These are phyloP conservation scores for Hypoxylon intermedium DNA, from an alignment of 495 filamentous ascomycete genomes.

Conservation along the genomic window DNA sequence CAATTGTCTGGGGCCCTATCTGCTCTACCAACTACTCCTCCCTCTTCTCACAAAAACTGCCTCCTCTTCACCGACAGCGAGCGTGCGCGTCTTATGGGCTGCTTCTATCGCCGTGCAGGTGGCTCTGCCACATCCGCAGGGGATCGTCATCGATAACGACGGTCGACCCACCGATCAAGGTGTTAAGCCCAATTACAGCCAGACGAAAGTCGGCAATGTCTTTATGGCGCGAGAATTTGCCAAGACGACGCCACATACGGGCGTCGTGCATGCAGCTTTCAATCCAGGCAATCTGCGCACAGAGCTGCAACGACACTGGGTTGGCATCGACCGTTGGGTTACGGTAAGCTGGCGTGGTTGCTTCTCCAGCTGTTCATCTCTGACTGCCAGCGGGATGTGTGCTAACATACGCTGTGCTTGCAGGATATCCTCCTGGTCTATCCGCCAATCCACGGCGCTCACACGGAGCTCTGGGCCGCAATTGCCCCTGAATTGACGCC, in stretches of 20 bases:
- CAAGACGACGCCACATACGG: constrained; percentile 18
- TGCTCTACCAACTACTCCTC: constrained; percentile 51
- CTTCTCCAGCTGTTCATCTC: neutral
- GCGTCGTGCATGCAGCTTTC: constrained; percentile 33
- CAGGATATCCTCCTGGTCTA: constrained; percentile 15
- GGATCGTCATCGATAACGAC: constrained; percentile 44
- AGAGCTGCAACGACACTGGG: constrained; percentile 37
- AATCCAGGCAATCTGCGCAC: constrained; percentile 56
- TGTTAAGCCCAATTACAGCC: constrained; percentile 37
- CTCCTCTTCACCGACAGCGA: constrained; percentile 39
- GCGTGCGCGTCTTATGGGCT: constrained; percentile 55
- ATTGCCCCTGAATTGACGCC: constrained; percentile 47
- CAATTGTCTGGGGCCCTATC: constrained; percentile 49
- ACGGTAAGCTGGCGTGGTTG: constrained; percentile 1
- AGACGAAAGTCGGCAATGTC: constrained; percentile 50
- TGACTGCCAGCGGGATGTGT: neutral
- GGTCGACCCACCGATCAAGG: constrained; percentile 25
- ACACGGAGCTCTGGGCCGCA: constrained; percentile 51
- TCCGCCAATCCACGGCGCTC: constrained; percentile 45
- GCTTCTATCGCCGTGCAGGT: constrained; percentile 37
- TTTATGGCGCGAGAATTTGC: constrained; percentile 45
- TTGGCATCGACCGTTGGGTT: constrained; percentile 10
- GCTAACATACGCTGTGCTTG: neutral
- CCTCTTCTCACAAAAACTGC: constrained; percentile 54
- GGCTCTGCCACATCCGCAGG: constrained; percentile 32